Base-by-base conservation (phyloP, 1,284 basidiomycete species). In the Lentinus polychrous region DNA sequence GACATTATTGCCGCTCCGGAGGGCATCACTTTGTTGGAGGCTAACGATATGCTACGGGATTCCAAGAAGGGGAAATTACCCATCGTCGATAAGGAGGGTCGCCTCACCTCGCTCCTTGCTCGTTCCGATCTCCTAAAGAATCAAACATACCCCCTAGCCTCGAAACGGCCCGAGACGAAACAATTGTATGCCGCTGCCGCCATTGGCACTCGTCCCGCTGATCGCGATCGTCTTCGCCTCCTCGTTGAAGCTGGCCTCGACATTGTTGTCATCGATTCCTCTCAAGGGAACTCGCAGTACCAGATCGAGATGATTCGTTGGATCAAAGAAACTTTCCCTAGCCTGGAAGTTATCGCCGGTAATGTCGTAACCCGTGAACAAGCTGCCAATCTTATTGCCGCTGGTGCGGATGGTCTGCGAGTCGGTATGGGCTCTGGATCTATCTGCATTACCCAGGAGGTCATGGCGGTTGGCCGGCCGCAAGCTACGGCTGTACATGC, bases 371-470 rank as follows among this genome's bases (percentile, higher is more conserved):
- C 94, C 7, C 87, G 96, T 51, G 95, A 97, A 66, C 95, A 99
- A 66, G 95, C 95, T 3, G 95, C 96, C 14, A 83, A 77, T 49
- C 83, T 99, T 51, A 98, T 99, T 57, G 85, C 79, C 18, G 95
- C 93, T 5, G 96, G 95, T 50, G 95, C 94, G 6, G 95, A 99
- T 60, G 95, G 79, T 35, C 78, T 99, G 8, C 88, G 93, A 42
- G 79, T 99, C 38, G 96, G 95, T 47, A 99, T 99, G 95, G 95
- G 95, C 45, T 92, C 87, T 12, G 95, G 95, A 15, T 96, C 93
- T 10, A 99, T 99, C 64, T 99, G 95, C 67, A 99, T 99, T 70
- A 99, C 95, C 3, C 95, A 99, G 70, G 95, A 99, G 67, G 91
- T 99, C 60, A 99, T 98, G 91, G 95, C 96, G n/a, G 95, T 98